phyloP scores from a whole-genome alignment of 257 asterid species.

The Thymus quinquecostatus region DNA sequence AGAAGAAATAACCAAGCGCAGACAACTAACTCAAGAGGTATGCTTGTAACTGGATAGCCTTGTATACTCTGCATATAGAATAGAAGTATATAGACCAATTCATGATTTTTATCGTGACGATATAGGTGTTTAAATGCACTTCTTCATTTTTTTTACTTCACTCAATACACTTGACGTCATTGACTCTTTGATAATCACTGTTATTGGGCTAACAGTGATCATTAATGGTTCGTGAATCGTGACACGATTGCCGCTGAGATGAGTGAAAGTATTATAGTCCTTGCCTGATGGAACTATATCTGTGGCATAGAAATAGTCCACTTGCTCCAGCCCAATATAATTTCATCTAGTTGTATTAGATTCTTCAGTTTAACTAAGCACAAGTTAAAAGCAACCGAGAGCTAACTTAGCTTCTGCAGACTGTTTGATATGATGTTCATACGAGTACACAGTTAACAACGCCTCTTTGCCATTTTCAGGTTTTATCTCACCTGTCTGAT shows the following conservation, averaged over 20 bases:
- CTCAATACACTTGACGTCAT: slow-evolving; percentile 11
- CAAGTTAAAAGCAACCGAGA: slow-evolving; percentile 10
- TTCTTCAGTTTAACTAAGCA: not conserved
- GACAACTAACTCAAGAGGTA: slow-evolving; percentile 90
- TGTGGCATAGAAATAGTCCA: slow-evolving; percentile 15
- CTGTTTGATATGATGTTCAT: slow-evolving; percentile 22
- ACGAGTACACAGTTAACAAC: slow-evolving; percentile 10
- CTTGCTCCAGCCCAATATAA: slow-evolving; percentile 15
- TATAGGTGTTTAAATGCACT: too few species aligned
- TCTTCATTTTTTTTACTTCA: slow-evolving; percentile 5
- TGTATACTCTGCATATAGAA: slow-evolving; percentile 30
- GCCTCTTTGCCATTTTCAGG: slow-evolving; percentile 54
- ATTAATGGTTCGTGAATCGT: not conserved
- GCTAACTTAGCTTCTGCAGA: slow-evolving; percentile 20
- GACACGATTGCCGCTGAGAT: not conserved
- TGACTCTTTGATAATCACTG: slow-evolving; percentile 11
- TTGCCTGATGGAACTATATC: slow-evolving; percentile 11
- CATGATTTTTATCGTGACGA: not conserved
- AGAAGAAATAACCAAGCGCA: slow-evolving; percentile 75
- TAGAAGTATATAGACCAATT: slow-evolving; percentile 20
- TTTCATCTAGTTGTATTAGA: not conserved
- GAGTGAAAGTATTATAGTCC: not conserved
- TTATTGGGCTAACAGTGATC: slow-evolving; percentile 12
- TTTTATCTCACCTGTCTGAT: slow-evolving; percentile 83
- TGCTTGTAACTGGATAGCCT: slow-evolving; percentile 36